phyloP scores from a whole-genome alignment of 2,329 filamentous ascomycete genomes.

The Lachnellula willkommii region DNA sequence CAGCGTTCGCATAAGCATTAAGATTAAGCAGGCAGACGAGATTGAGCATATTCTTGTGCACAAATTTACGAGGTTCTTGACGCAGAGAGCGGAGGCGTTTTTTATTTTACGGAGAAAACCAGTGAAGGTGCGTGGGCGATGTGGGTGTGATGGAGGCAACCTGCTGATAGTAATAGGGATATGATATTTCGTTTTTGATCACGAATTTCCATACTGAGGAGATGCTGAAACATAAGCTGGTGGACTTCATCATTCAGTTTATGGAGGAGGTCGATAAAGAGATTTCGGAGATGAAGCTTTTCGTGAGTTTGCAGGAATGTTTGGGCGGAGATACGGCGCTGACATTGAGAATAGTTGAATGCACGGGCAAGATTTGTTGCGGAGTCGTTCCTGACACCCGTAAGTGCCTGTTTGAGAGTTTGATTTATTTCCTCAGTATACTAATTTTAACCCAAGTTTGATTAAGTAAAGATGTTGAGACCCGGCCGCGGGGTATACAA shows the following conservation, averaged over 20 bases:
- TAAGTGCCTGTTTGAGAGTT: constrained; percentile 37
- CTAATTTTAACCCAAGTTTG: constrained; percentile 18
- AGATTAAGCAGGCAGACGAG: constrained; percentile 99
- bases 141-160: background rate
- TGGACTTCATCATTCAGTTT: constrained; percentile 98
- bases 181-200: constrained; percentile 97
- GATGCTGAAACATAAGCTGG: constrained; percentile 98
- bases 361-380: constrained; percentile 95
- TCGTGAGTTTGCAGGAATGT: constrained; percentile 58
- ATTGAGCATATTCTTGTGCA: constrained; percentile 97
- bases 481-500: background rate
- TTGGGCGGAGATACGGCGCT: background rate
- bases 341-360: constrained; percentile 64
- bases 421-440: background rate
- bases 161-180: constrained; percentile 56
- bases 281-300: constrained; percentile 99
- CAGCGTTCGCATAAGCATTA: constrained; percentile 93
- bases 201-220: constrained; percentile 98
- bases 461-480: constrained; percentile 15
- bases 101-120: constrained; percentile 94
- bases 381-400: constrained; percentile 94
- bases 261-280: constrained; percentile 99
- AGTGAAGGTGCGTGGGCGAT: constrained; percentile 62
- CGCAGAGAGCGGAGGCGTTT: constrained; percentile 92
- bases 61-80: constrained; percentile 96